These are phyloP conservation scores for Globisporangium abappressorium DNA, from an alignment of 352 stramenopile species.

Conservation along the genomic window DNA sequence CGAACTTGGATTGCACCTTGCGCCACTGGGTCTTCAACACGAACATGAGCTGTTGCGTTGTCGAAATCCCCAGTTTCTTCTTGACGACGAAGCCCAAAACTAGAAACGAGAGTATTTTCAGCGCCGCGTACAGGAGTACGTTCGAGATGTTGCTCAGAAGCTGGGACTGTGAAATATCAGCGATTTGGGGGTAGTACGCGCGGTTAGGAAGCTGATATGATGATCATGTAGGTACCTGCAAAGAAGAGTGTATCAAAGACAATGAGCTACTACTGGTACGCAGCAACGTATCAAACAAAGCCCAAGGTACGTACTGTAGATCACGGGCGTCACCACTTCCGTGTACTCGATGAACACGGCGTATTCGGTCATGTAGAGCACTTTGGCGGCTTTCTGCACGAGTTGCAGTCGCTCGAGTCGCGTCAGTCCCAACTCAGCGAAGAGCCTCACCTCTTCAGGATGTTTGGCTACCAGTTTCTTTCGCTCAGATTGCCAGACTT, in stretches of 20 bases:
- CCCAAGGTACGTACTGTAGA: not conserved
- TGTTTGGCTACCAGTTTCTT: too few relatives aligned
- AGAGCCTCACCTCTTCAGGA: too few relatives aligned
- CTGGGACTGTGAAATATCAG: too few relatives aligned
- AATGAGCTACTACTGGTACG: too few relatives aligned
- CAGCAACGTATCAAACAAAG: too few relatives aligned
- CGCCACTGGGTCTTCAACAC: slow-evolving; percentile 26
- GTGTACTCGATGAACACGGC: not conserved
- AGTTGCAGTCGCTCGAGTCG: too few relatives aligned
- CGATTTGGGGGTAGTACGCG: too few relatives aligned
- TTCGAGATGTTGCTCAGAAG: slow-evolving; percentile 15
- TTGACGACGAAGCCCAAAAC: slow-evolving; percentile 17
- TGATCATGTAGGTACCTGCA: too few relatives aligned
- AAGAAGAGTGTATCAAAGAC: too few relatives aligned
- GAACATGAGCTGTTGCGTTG: slow-evolving; percentile 13
- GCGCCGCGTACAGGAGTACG: slow-evolving; percentile 22
- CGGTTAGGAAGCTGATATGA: slow-evolving; percentile 14
- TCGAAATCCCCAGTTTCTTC: slow-evolving; percentile 18
- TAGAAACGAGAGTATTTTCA: slow-evolving; percentile 24
- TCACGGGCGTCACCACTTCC: not conserved
- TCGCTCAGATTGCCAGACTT: too few relatives aligned
- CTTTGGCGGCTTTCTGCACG: not conserved
- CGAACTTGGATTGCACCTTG: slow-evolving; percentile 27
- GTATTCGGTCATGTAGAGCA: slow-evolving; percentile 1
- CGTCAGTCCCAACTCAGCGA: too few relatives aligned